phyloP scores from a whole-genome alignment of 352 stramenopile species.

The Phytophthora vignae region DNA sequence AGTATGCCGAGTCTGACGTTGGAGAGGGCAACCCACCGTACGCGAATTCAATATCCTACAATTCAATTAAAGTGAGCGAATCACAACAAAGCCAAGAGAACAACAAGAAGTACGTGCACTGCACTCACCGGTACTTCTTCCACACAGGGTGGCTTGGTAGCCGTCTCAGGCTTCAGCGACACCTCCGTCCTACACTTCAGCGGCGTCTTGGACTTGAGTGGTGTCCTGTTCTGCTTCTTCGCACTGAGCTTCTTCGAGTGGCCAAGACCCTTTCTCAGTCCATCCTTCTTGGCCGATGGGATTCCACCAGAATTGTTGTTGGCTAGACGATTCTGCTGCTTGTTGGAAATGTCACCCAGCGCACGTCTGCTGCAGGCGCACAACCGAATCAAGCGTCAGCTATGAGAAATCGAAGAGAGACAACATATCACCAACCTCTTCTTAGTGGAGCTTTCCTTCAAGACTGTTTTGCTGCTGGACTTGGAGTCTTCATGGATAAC shows the following conservation, averaged over 20 bases:
- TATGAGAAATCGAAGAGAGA: background rate
- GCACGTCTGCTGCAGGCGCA: slow-evolving; percentile 51
- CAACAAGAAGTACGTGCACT: background rate
- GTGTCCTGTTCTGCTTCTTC: slow-evolving; percentile 27
- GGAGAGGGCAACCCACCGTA: slow-evolving; percentile 69
- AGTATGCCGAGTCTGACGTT: slow-evolving; percentile 39
- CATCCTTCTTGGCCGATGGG: slow-evolving; percentile 35
- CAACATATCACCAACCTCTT: slow-evolving; percentile 45
- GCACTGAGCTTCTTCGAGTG: slow-evolving; percentile 34
- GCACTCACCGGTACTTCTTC: slow-evolving; percentile 54
- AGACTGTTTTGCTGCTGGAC: slow-evolving; percentile 39
- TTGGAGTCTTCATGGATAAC: slow-evolving; percentile 54
- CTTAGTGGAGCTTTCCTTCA: slow-evolving; percentile 49
- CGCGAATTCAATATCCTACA: slow-evolving; percentile 75
- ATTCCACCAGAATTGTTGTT: slow-evolving; percentile 11
- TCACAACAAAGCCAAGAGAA: background rate
- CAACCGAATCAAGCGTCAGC: background rate
- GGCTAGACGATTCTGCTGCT: slow-evolving; percentile 50
- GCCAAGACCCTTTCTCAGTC: slow-evolving; percentile 22
- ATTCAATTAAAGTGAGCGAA: slow-evolving; percentile 1
- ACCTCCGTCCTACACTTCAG: slow-evolving; percentile 20
- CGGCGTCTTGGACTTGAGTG: slow-evolving; percentile 18
- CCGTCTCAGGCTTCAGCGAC: slow-evolving; percentile 21
- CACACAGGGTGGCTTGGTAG: slow-evolving; percentile 10
- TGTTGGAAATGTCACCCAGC: slow-evolving; percentile 84